Conservation (phyloP, 768 basidiomycete genomes). For the Dentipellis sp. region DNA sequence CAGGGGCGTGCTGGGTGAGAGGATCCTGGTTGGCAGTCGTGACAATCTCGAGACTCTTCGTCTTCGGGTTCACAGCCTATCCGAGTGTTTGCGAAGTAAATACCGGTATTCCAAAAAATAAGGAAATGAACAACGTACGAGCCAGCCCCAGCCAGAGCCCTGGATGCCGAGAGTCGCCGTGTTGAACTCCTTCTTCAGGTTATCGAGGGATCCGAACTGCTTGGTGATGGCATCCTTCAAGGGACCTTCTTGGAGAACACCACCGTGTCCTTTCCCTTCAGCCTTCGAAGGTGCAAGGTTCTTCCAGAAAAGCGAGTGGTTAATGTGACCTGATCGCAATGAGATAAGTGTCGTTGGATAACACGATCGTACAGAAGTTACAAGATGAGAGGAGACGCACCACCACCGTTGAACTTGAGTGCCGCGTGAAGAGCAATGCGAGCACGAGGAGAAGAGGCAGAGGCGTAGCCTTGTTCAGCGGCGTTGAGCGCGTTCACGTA, state of each 20-base stretch:
- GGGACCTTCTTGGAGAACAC: constrained; percentile 52
- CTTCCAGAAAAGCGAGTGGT: constrained; percentile 96
- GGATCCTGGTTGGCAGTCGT: constrained; percentile 98
- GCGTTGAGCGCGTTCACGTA: constrained; percentile 95
- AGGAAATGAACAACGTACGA: constrained; percentile 37
- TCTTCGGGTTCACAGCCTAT: constrained; percentile 60
- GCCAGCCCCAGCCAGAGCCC: constrained; percentile 99
- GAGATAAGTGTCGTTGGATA: background rate
- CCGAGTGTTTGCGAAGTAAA: too few relatives aligned
- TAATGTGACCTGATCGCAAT: constrained; percentile 63
- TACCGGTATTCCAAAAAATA: background rate
- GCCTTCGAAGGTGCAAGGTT: constrained; percentile 72
- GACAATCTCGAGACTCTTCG: constrained; percentile 76
- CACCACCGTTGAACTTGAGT: constrained; percentile 97
- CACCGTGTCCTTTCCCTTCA: constrained; percentile 43
- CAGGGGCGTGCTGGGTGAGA: constrained; percentile 79
- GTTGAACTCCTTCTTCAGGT: constrained; percentile 81
- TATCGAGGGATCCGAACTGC: constrained; percentile 84
- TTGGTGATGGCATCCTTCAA: constrained; percentile 69
- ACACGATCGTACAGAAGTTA: too few relatives aligned
- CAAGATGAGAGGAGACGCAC: constrained; percentile 24
- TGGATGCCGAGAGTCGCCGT: constrained; percentile 85
- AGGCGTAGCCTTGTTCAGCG: constrained; percentile 77
- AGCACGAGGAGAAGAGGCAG: constrained; percentile 56
- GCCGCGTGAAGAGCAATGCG: constrained; percentile 82